phyloP scores from a whole-genome alignment of 768 basidiomycete species.

The Trametes sanguinea region DNA sequence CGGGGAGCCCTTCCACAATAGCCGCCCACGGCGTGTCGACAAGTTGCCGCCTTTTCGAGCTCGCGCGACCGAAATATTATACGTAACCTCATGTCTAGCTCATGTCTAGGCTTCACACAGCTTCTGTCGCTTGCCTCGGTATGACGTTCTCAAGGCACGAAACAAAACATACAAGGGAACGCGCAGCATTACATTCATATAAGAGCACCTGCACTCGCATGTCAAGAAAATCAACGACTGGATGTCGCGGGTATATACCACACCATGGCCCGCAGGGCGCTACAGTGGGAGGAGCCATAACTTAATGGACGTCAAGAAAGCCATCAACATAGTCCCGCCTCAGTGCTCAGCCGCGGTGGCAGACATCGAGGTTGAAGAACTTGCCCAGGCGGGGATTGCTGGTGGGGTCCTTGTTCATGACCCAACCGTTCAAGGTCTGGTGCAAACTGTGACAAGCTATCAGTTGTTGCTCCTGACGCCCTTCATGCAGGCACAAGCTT shows the following conservation, averaged over 20 bases:
- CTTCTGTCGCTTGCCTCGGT: too few species aligned
- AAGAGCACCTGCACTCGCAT: neutral
- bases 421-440: slow-evolving; percentile 75
- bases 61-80: neutral
- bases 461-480: neutral
- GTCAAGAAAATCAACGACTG: too few species aligned
- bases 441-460: slow-evolving; percentile 49
- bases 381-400: slow-evolving; percentile 50
- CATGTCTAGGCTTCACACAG: neutral
- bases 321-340: neutral
- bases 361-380: slow-evolving; percentile 63
- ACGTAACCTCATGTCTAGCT: neutral
- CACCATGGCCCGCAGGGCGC: neutral
- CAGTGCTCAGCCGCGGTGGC: slow-evolving; percentile 23
- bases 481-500: slow-evolving; percentile 31
- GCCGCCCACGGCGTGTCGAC: neutral
- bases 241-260: slow-evolving; percentile 5
- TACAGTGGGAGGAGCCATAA: neutral
- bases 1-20: neutral
- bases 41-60: neutral
- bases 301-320: neutral
- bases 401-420: slow-evolving; percentile 55
- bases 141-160: neutral
- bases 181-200: slow-evolving; percentile 11
- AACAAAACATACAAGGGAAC: neutral